phyloP scores from a whole-genome alignment of 2,329 filamentous ascomycete species.

The Pseudogymnoascus verrucosus region DNA sequence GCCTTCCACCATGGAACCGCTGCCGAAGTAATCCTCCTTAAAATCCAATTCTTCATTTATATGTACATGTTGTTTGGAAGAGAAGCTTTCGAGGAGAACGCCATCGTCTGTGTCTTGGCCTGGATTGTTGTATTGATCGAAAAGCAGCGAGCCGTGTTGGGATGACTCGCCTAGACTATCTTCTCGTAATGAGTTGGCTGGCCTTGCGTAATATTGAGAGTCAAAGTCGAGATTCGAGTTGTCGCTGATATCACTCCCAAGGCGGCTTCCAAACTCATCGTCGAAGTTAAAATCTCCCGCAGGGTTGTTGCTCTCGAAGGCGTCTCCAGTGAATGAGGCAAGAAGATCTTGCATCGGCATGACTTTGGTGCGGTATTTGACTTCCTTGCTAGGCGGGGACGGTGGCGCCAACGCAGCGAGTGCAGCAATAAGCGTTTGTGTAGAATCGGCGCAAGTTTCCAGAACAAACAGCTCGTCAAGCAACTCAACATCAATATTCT shows the following conservation, averaged over 20 bases:
- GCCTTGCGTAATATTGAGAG: slow-evolving; percentile 41
- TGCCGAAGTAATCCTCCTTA: slow-evolving; percentile 69
- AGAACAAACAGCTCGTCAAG: slow-evolving; percentile 80
- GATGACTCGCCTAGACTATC: slow-evolving; percentile 37
- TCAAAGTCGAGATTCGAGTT: slow-evolving; percentile 34
- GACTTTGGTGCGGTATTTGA: slow-evolving; percentile 80
- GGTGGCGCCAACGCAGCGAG: slow-evolving; percentile 77
- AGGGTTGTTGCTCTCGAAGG: slow-evolving; percentile 57
- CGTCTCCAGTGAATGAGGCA: slow-evolving; percentile 81
- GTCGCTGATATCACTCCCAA: slow-evolving; percentile 36
- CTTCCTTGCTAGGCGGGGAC: slow-evolving; percentile 69
- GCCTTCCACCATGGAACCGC: slow-evolving; percentile 50
- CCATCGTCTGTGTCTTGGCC: slow-evolving; percentile 37
- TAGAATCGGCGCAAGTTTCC: slow-evolving; percentile 95
- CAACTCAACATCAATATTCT: slow-evolving; percentile 70
- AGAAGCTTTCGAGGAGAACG: slow-evolving; percentile 36
- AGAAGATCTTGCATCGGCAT: slow-evolving; percentile 83
- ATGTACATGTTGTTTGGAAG: slow-evolving; percentile 37
- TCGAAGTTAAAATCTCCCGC: slow-evolving; percentile 57
- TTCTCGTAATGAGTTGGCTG: slow-evolving; percentile 31
- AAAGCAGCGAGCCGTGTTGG: slow-evolving; percentile 18
- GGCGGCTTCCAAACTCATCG: slow-evolving; percentile 51
- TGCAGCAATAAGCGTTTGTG: slow-evolving; percentile 77
- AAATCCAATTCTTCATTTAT: slow-evolving; percentile 60
- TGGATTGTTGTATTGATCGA: slow-evolving; percentile 19